Percentiles rank a stretch among this genome's conserved stretches.
phyloP scores from a whole-genome alignment of 208 protist species.

The Acanthamoeba lenticulata region DNA sequence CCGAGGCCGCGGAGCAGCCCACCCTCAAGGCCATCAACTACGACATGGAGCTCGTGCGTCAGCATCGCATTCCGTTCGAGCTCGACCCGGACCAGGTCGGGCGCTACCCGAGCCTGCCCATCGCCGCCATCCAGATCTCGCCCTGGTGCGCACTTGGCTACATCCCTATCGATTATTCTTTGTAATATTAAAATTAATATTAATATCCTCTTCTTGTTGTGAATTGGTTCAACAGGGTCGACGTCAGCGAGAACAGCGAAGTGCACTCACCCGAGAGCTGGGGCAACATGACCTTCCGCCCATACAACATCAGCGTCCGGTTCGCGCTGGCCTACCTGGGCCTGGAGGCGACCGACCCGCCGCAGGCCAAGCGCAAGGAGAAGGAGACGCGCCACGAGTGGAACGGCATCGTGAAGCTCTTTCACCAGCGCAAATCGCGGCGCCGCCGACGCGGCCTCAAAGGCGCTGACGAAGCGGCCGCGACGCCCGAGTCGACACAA shows the following conservation, averaged over 20 bases:
- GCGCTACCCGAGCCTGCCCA: not conserved
- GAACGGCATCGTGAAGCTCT: not conserved
- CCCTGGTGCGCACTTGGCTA: not conserved
- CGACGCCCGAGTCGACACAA: not conserved
- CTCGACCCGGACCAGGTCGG: not conserved
- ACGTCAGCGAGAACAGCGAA: not conserved
- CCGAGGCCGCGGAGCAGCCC: not conserved
- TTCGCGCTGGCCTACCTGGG: not conserved
- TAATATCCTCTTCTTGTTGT: too few species aligned
- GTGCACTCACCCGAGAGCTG: not conserved
- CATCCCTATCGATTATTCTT: too few species aligned
- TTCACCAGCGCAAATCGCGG: not conserved
- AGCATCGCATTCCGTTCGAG: not conserved
- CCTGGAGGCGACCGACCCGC: not conserved
- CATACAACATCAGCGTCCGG: not conserved
- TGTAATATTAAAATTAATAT: too few species aligned
- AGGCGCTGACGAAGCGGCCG: not conserved
- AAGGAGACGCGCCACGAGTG: not conserved
- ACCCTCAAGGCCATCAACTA: not conserved
- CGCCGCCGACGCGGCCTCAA: not conserved
- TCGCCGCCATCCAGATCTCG: constrained; percentile 1
- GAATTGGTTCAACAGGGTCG: not conserved
- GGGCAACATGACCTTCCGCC: not conserved
- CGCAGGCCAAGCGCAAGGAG: not conserved
- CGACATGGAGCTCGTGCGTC: not conserved